Evolutionary conservation across 352 stramenopile genomes (phyloP).

Genomic region (Phytophthora quininea): DNA sequence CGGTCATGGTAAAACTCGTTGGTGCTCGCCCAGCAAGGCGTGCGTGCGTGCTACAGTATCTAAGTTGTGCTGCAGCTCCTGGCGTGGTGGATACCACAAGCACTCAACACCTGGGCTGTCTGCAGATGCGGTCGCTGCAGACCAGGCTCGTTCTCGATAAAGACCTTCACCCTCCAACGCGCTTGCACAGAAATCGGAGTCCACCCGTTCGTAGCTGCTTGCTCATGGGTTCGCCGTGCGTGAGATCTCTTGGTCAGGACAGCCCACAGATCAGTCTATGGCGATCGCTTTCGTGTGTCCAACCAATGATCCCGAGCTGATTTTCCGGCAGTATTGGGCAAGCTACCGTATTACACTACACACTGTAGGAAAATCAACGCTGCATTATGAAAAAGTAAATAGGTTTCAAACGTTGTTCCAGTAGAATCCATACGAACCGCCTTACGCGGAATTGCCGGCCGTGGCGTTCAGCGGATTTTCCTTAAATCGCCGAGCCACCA

Average conservation of each 20-base stretch:
- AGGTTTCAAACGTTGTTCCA: not conserved
- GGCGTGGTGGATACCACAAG: not conserved
- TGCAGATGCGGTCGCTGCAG: not conserved
- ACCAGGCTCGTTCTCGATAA: not conserved
- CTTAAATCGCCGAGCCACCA: conserved; percentile 52
- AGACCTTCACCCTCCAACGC: not conserved
- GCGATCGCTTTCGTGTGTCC: too few species aligned
- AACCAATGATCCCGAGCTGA: too few species aligned
- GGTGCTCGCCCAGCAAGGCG: not conserved
- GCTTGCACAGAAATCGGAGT: not conserved
- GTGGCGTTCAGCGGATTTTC: conserved; percentile 38
- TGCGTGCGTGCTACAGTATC: not conserved
- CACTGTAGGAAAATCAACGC: too few species aligned
- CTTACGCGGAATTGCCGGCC: not conserved
- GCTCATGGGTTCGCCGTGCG: not conserved
- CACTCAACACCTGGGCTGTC: too few species aligned
- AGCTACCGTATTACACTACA: too few species aligned
- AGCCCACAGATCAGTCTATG: not conserved
- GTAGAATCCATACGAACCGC: not conserved
- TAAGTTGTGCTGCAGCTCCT: not conserved
- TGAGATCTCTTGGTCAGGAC: not conserved
- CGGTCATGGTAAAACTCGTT: not conserved
- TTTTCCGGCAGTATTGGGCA: too few species aligned
- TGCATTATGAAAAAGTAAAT: too few species aligned
- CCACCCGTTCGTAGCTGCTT: not conserved